Base-by-base conservation (phyloP, 2,329 filamentous ascomycete genomes). In the Fusarium odoratissimum region DNA sequence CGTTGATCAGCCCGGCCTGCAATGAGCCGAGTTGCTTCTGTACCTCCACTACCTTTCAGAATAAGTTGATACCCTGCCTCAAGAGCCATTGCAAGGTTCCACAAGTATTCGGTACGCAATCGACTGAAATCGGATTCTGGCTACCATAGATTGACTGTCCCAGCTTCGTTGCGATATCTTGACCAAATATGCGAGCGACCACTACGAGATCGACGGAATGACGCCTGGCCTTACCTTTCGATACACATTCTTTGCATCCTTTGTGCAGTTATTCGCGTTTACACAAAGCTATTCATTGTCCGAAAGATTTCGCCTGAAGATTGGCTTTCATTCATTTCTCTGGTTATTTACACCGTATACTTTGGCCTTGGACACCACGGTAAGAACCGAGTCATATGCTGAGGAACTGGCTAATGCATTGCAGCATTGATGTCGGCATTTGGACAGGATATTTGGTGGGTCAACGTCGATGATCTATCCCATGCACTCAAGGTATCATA, bases 281-380 rank as follows among this genome's bases (percentile, higher is more conserved):
- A 67, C 16, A 67, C 64, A 13, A 67, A 67, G 13, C 3, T 48
- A 1, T 67, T 67, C 6, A 59, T 67, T 5, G 8, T 67, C 0
- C 55, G 60, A 11, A 66, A 54, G 21, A 61, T 67, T 19, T 67
- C 63, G 0, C 64, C 64, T 0, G 63, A 67, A 17, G 64, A 67
- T 9, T 67, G 64, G 63, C 8, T 62, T 0, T 67, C 63, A 0
- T 49, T 67, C 5, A 23, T 21, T 35, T 67, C 64, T 8, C 8
- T 67, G 0, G 19, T 48, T 5, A 62, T 67, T 12, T 67, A 67
- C 2, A 37, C 67, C 0, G 63, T 67, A 0, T 67, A 67, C 12
- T 67, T 67, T 13, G 64, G 64, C 2, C 67, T 67, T n/a, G 64
- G 64, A 3, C 64, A 67, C 3, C 64, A 67, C 49, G 63, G 64